These are phyloP conservation scores for Helianthus annuus DNA, from an alignment of 129 eudicot species.

Conservation along the genomic window HanXRQr2.0-SUNRISE NC_035435.2:13756532-13757031, in stretches of 20 bases:
- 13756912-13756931: neutral
- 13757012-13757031: slow-evolving; percentile 30
- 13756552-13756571: too few species aligned
- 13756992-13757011: neutral
- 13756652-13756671: too few species aligned
- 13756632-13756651: too few species aligned
- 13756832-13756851: neutral
- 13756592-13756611: too few species aligned
- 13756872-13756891: slow-evolving; percentile 7
- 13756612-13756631: too few species aligned
- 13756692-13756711: too few species aligned
- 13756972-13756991: slow-evolving; percentile 14
- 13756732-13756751: too few species aligned
- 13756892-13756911: neutral
- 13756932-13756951: neutral
- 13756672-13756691: too few species aligned
- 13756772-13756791: neutral
- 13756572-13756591: too few species aligned
- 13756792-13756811: neutral
- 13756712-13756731: too few species aligned
- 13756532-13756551: too few species aligned
- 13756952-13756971: slow-evolving; percentile 5
- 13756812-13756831: neutral
- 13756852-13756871: neutral
- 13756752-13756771: neutral